Base-by-base conservation (phyloP, 768 basidiomycete species). In the Suillus cothurnatus region DNA sequence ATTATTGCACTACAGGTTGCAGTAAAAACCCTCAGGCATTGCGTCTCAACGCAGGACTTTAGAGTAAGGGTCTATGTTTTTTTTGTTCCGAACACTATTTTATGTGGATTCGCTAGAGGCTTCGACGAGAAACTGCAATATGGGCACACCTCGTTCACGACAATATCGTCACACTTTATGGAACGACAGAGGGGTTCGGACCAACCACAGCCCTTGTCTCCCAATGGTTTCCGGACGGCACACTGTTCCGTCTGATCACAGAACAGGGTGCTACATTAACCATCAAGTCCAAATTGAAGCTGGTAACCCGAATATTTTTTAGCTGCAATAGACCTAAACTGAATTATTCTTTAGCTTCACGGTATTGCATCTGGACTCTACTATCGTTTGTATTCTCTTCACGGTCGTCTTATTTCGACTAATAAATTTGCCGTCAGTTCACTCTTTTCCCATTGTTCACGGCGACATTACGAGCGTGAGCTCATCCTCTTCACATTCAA, bases 381-480 rank as follows among this genome's bases (percentile, higher is more conserved):
- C 9, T 34, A 34, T 34, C 34, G 34, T 34, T 1, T 34, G 34
- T 34, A 0, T 34, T 34, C 8, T 4, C 34, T 9, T 34, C 9
- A 34, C 2, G 1, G 8, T 9, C 2, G 34, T 34, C 34, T 11
- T 34, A 1, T 11, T 34, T 34, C 34, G 9, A 34, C 9, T 34
- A 1, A 34, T 9, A 9, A 34, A 34, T 2, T 47, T 26, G 67
- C 71, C 12, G 17, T 53, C n/a, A 69, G 71, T 73, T 14, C 70
- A 72, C 41, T 64, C 65, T 6, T 31, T 64, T 6, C 52, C 52
- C 2, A 28, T 73, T 4, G 43, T 68, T 0, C 71, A 73, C 14
- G 71, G 70, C 15, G 61, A 71, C 45, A 61, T 73, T 7, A 66
- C 45, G 14, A 23, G 28, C 1, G 68, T 73, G 23, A 45, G 47